Conservation (phyloP, 495 filamentous ascomycete genomes). For the Penicillium mononematosum region DNA sequence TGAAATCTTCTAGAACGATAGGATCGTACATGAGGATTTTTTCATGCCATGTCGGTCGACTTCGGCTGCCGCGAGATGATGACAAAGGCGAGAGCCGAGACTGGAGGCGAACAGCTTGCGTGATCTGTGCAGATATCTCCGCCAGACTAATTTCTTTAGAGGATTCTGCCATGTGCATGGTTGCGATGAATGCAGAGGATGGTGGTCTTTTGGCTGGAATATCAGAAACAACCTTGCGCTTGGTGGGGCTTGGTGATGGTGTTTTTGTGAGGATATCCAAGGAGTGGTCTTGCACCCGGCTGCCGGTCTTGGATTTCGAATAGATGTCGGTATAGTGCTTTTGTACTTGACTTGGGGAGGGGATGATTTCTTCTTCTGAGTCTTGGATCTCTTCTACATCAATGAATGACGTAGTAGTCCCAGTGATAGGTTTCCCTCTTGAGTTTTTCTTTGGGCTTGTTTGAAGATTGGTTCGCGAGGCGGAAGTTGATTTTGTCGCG, state of each 20-base stretch:
- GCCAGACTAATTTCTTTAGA: slow-evolving; percentile 20
- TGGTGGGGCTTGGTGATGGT: slow-evolving; percentile 10
- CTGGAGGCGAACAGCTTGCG: slow-evolving; percentile 59
- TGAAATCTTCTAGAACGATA: slow-evolving; percentile 82
- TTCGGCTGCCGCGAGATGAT: slow-evolving; percentile 11
- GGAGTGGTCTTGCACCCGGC: slow-evolving; percentile 4
- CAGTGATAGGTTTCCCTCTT: not conserved
- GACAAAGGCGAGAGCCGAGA: slow-evolving; percentile 35
- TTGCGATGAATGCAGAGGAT: not conserved
- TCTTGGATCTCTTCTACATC: slow-evolving; percentile 63
- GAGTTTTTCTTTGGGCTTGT: not conserved
- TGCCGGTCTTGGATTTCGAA: slow-evolving; percentile 3
- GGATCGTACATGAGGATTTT: slow-evolving; percentile 95
- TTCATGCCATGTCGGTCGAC: slow-evolving; percentile 69
- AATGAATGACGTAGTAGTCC: slow-evolving; percentile 21
- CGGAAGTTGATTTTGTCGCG: not conserved
- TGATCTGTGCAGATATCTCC: slow-evolving; percentile 61
- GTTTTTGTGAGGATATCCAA: slow-evolving; percentile 18
- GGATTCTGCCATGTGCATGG: slow-evolving; percentile 3
- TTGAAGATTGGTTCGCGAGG: not conserved
- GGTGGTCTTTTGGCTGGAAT: slow-evolving; percentile 5
- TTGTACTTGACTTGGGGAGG: slow-evolving; percentile 37
- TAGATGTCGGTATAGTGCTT: slow-evolving; percentile 18
- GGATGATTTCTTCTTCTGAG: slow-evolving; percentile 53
- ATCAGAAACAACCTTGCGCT: slow-evolving; percentile 17